phyloP scores from a whole-genome alignment of 129 eudicot species.

The Tanacetum coccineum region DNA sequence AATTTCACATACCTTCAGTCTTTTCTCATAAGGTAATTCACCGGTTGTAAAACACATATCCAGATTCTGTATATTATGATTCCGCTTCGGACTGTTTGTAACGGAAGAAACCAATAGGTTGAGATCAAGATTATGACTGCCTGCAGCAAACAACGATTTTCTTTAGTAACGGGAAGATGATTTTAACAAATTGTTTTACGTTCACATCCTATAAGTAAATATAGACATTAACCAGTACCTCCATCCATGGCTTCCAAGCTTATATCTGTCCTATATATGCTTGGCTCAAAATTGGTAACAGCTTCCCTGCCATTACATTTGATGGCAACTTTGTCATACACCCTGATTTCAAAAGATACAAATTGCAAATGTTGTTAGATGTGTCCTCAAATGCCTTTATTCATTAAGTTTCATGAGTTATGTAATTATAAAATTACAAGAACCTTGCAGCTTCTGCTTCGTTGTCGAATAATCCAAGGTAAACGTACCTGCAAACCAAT shows the following conservation, averaged over 20 bases:
- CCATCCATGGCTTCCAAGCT: background rate
- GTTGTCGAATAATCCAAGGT: conserved; percentile 66
- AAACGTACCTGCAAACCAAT: conserved; percentile 80
- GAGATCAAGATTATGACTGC: conserved; percentile 65
- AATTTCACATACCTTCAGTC: conserved; percentile 39
- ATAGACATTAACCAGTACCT: conserved; percentile 36
- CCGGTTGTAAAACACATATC: conserved; percentile 32
- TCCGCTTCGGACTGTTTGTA: conserved; percentile 36
- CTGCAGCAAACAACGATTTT: conserved; percentile 37
- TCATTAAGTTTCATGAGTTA: too few species aligned
- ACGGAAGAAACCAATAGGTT: conserved; percentile 67
- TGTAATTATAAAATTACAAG: too few species aligned
- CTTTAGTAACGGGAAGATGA: background rate
- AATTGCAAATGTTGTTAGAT: too few species aligned
- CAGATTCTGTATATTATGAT: conserved; percentile 30
- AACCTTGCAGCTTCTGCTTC: too few species aligned
- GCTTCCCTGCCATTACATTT: too few species aligned
- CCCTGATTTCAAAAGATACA: too few species aligned
- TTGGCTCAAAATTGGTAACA: too few species aligned
- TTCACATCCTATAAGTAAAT: background rate
- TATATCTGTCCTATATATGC: too few species aligned
- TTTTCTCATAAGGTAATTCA: conserved; percentile 50
- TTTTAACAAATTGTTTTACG: conserved; percentile 7
- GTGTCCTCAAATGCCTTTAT: too few species aligned
- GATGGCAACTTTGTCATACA: too few species aligned